Percentiles rank a stretch among this genome's conserved stretches.
These are phyloP conservation scores for Coprinopsis strossmayeri DNA, from an alignment of 768 basidiomycete genomes.

Conservation along the genomic window DNA sequence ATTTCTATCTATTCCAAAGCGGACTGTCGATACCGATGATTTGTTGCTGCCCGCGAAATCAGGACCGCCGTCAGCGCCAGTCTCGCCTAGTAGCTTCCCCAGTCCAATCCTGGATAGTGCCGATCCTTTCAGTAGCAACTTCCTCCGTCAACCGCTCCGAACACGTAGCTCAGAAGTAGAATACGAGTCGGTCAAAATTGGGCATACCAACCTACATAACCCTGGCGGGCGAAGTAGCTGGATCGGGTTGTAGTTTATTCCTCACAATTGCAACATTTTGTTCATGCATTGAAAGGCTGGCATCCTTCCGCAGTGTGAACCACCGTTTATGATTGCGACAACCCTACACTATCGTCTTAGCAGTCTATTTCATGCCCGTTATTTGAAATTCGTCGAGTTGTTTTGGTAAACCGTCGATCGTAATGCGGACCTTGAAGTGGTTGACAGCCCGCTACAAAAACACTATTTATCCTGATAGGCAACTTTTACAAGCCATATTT, in stretches of 20 bases:
- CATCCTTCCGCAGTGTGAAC: too few species aligned
- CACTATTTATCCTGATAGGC: constrained; percentile 19
- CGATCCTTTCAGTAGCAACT: constrained; percentile 17
- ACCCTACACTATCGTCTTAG: too few species aligned
- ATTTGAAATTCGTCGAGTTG: too few species aligned
- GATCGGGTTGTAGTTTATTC: constrained; percentile 61
- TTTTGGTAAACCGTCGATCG: constrained; percentile 15
- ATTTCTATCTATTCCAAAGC: constrained; percentile 61
- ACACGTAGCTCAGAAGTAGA: constrained; percentile 8
- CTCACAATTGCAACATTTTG: too few species aligned
- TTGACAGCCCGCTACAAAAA: constrained; percentile 16
- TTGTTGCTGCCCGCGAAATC: constrained; percentile 16
- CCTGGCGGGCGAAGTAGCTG: constrained; percentile 86
- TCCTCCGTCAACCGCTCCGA: not conserved
- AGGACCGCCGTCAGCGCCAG: constrained; percentile 15
- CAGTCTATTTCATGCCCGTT: too few species aligned
- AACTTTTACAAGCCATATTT: constrained; percentile 1
- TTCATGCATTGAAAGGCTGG: too few species aligned
- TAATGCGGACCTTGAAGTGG: constrained; percentile 26
- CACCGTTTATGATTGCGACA: too few species aligned
- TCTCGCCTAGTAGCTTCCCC: constrained; percentile 27
- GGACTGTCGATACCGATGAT: constrained; percentile 24
- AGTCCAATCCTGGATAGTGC: constrained; percentile 71
- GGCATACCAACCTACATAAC: constrained; percentile 91
- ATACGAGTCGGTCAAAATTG: constrained; percentile 75